These are phyloP conservation scores for Fusarium acutatum DNA, from an alignment of 2,329 filamentous ascomycete species.

Conservation along the genomic window DNA sequence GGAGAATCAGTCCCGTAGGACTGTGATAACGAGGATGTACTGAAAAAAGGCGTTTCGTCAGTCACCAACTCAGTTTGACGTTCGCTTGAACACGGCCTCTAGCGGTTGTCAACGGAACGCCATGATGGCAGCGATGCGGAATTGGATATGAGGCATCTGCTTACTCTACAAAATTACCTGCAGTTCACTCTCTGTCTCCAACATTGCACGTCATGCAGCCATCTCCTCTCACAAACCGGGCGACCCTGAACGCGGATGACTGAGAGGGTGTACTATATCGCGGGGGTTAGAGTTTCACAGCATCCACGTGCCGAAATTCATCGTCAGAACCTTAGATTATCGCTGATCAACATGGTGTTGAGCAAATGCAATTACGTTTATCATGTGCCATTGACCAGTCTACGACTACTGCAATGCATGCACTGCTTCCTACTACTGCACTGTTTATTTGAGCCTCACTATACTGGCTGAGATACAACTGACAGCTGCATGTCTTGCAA, in stretches of 20 bases:
- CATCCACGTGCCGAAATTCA: constrained; percentile 17
- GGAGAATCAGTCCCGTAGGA: constrained; percentile 9
- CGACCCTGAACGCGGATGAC: constrained; percentile 16
- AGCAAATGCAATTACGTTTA: constrained; percentile 29
- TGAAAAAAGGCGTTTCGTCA: constrained; percentile 2
- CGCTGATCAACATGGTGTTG: constrained; percentile 2
- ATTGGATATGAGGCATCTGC: not conserved
- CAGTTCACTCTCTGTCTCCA: not conserved
- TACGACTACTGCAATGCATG: not conserved
- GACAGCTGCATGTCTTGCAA: constrained; percentile 25
- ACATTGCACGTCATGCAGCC: constrained; percentile 29
- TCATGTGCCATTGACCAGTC: not conserved
- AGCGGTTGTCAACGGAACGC: constrained; percentile 35
- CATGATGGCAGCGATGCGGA: constrained; percentile 13
- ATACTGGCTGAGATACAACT: not conserved
- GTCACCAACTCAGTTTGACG: not conserved
- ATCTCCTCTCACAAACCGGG: constrained; percentile 18
- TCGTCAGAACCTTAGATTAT: constrained; percentile 10
- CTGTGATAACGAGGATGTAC: constrained; percentile 28
- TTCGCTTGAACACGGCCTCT: constrained; percentile 36
- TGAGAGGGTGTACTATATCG: constrained; percentile 20
- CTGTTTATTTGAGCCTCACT: not conserved
- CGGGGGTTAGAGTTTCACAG: constrained; percentile 18
- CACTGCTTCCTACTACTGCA: not conserved
- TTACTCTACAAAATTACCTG: constrained; percentile 1